Conservation (phyloP, 2,329 filamentous ascomycete species). For the Boeremia lycopersici region DNA sequence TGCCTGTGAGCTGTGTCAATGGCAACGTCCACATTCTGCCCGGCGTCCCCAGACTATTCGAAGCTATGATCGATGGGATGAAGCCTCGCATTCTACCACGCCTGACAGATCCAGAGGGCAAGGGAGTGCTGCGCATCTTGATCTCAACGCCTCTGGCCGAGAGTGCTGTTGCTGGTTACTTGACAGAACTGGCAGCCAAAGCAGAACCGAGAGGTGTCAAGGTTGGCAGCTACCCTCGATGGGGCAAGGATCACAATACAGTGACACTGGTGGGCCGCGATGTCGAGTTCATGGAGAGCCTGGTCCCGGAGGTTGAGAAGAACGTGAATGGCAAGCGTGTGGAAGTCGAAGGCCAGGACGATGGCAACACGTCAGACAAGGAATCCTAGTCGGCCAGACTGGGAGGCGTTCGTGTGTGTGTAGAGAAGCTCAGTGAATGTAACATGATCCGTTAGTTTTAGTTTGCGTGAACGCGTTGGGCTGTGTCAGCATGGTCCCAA, state of each 20-base stretch:
- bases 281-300: slow-evolving; percentile 74
- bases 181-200: slow-evolving; percentile 77
- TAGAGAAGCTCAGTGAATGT: slow-evolving; percentile 11
- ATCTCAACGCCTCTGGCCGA: slow-evolving; percentile 89
- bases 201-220: slow-evolving; percentile 81
- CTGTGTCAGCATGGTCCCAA: neutral
- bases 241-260: slow-evolving; percentile 86
- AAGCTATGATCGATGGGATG: slow-evolving; percentile 76
- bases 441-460: slow-evolving; percentile 29
- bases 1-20: slow-evolving; percentile 86
- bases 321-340: slow-evolving; percentile 77
- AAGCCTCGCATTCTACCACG: slow-evolving; percentile 74
- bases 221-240: slow-evolving; percentile 92
- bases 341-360: slow-evolving; percentile 67
- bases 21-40: slow-evolving; percentile 93
- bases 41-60: slow-evolving; percentile 85
- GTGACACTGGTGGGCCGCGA: slow-evolving; percentile 86
- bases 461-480: slow-evolving; percentile 19
- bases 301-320: slow-evolving; percentile 77
- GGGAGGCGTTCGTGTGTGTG: slow-evolving; percentile 28
- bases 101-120: slow-evolving; percentile 78
- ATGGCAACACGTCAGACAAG: slow-evolving; percentile 48
- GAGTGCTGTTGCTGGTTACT: slow-evolving; percentile 80
- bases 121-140: slow-evolving; percentile 77
- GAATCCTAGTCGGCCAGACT: slow-evolving; percentile 38